Evolutionary conservation across 495 filamentous ascomycete species (phyloP), one percentile per base, ranked within the genome.

Genomic region (Aspergillus conjunctus): DNA sequence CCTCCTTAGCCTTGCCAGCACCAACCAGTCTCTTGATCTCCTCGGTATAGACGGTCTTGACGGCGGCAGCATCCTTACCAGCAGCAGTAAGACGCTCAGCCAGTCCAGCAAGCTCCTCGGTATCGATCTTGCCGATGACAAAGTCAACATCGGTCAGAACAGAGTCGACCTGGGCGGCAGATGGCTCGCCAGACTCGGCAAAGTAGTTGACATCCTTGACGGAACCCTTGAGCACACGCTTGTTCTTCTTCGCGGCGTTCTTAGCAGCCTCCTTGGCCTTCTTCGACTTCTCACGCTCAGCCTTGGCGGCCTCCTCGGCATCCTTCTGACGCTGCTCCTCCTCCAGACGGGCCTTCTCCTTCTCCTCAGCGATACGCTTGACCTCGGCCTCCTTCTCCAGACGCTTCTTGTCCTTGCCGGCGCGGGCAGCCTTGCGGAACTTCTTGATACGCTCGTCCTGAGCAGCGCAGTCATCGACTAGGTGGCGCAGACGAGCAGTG

Each of bases 171-270:
- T 88, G 80, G 32, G 86, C 80, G 3, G 91, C 79, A 9, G 85
- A 82, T 4, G 92, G 83, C 66, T 90, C 84, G 31, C 84, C 85
- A 15, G 81, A 79, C 10, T 79, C 81, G 26, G 73, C 79, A 57
- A 83, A 87, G 85, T 98, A 98, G 82, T 97, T 97, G 66, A 87
- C 91, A 58, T 98, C 94, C 83, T 98, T 98, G 76, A 94, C 91
- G 65, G 88, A 89, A 33, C 83, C 86, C 70, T 93, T 90, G 59
- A 98, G 83, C 34, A 97, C 91, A 80, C 94, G 88, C 81, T 96
- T 96, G 81, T 98, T 98, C 89, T 98, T 98, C 91, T 98, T 98
- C 65, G 93, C 86, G 4, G 95, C 93, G 71, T 90, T 96, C 87
- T 98, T 98, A 6, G 90, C 90, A 33, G 93, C 94, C 74, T 98